Percentiles rank a stretch among this genome's conserved stretches.
Conservation (phyloP, 1,139 yeast genomes). For the Arxiozyma slooffiae region DNA sequence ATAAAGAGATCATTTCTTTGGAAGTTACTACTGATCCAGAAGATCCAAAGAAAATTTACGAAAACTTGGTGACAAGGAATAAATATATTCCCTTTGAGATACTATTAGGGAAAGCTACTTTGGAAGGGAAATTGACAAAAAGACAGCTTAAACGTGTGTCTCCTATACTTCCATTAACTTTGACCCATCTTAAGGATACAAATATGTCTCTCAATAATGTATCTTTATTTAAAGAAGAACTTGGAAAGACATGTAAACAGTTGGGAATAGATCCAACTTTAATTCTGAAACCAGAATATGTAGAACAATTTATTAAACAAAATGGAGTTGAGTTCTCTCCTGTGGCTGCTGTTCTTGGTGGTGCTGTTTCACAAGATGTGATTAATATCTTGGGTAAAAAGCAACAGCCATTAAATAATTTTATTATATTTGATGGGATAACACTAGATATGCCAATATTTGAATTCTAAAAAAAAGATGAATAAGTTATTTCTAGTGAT, state of each 20-base stretch:
- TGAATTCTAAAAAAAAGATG: slow-evolving; percentile 25
- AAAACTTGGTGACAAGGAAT: slow-evolving; percentile 50
- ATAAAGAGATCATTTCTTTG: slow-evolving; percentile 47
- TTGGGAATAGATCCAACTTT: slow-evolving; percentile 36
- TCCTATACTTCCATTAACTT: slow-evolving; percentile 51
- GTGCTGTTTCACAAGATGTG: slow-evolving; percentile 82
- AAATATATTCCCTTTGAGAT: slow-evolving; percentile 38
- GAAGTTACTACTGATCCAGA: slow-evolving; percentile 29
- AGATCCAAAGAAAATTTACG: slow-evolving; percentile 36
- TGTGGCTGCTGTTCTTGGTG: slow-evolving; percentile 82
- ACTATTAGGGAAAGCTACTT: slow-evolving; percentile 32
- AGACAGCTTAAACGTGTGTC: slow-evolving; percentile 53
- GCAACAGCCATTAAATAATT: slow-evolving; percentile 75
- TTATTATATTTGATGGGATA: slow-evolving; percentile 64
- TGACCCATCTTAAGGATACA: slow-evolving; percentile 38
- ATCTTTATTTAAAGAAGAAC: slow-evolving; percentile 24
- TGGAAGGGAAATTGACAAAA: slow-evolving; percentile 39
- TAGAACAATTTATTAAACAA: slow-evolving; percentile 39
- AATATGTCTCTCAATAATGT: slow-evolving; percentile 5
- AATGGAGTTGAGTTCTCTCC: slow-evolving; percentile 70
- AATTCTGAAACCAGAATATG: slow-evolving; percentile 33
- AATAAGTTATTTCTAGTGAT: background rate
- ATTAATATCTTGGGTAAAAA: slow-evolving; percentile 70
- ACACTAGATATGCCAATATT: slow-evolving; percentile 69
- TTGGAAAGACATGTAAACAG: slow-evolving; percentile 30